Conservation (phyloP, 768 basidiomycete species). For the Russula ochroleuca region DNA sequence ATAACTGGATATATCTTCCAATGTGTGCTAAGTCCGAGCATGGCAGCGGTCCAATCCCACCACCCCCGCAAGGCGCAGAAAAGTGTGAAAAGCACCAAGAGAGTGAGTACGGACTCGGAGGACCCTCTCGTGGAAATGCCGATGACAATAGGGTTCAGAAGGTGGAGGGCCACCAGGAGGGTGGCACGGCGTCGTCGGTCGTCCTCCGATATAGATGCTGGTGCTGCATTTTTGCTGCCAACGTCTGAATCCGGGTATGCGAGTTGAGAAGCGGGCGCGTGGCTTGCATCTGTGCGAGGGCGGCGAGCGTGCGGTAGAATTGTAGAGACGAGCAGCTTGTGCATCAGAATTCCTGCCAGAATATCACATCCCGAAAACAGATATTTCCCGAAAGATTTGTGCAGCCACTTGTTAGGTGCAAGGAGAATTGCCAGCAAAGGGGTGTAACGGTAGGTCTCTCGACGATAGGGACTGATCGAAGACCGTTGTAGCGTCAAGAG, state of each 20-base stretch:
- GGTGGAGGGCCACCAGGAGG: slow-evolving; percentile 64
- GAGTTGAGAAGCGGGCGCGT: slow-evolving; percentile 1
- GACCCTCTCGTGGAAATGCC: slow-evolving; percentile 97
- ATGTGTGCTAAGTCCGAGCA: slow-evolving; percentile 80
- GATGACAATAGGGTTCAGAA: slow-evolving; percentile 91
- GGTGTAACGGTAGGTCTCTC: slow-evolving; percentile 95
- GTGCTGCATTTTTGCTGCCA: neutral
- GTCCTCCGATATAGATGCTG: slow-evolving; percentile 10
- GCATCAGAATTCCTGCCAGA: slow-evolving; percentile 68
- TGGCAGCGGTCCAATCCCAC: slow-evolving; percentile 63
- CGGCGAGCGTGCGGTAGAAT: slow-evolving; percentile 39
- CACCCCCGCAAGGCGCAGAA: slow-evolving; percentile 52
- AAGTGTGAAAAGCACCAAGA: slow-evolving; percentile 70
- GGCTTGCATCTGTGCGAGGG: neutral
- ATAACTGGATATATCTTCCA: slow-evolving; percentile 98
- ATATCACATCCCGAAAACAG: slow-evolving; percentile 84
- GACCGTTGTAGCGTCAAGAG: slow-evolving; percentile 7
- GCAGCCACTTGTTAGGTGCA: slow-evolving; percentile 73
- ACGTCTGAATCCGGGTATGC: slow-evolving; percentile 7
- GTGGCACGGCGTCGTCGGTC: slow-evolving; percentile 38
- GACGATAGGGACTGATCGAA: slow-evolving; percentile 70
- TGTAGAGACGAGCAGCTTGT: slow-evolving; percentile 51
- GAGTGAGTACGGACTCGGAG: slow-evolving; percentile 82
- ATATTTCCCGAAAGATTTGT: slow-evolving; percentile 87
- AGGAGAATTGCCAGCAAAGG: slow-evolving; percentile 83